A percentile compares a stretch with the other conserved stretches of the same genome.
phyloP scores from a whole-genome alignment of 805 yeast species.

The Saturnispora bothae region DNA sequence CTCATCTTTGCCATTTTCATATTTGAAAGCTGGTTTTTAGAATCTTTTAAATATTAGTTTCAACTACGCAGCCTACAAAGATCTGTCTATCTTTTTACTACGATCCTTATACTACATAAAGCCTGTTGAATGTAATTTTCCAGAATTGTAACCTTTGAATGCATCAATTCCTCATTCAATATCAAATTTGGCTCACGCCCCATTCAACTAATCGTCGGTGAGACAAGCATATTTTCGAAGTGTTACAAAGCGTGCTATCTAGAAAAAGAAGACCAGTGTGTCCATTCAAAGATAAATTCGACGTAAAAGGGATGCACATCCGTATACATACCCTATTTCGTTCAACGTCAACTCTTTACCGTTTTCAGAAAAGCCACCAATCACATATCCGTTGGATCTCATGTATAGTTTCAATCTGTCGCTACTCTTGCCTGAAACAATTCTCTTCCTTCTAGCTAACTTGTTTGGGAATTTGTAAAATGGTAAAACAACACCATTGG shows the following conservation, averaged over 20 bases:
- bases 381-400: constrained; percentile 42
- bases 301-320: constrained; percentile 37
- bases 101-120: too few relatives aligned
- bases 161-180: too few relatives aligned
- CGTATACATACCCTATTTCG: constrained; percentile 35
- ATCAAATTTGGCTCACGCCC: too few relatives aligned
- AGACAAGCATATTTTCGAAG: background rate
- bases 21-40: too few relatives aligned
- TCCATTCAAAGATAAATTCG: constrained; percentile 33
- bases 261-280: too few relatives aligned
- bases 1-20: too few relatives aligned
- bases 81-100: too few relatives aligned
- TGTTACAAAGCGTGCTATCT: too few relatives aligned
- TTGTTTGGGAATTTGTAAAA: constrained; percentile 28
- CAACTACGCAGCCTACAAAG: too few relatives aligned
- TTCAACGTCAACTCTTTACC: constrained; percentile 25
- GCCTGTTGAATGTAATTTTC: too few relatives aligned
- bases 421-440: constrained; percentile 6
- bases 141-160: too few relatives aligned
- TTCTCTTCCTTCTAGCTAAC: constrained; percentile 30
- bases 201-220: background rate
- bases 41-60: too few relatives aligned
- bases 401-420: constrained; percentile 33
- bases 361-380: constrained; percentile 34
- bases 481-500: constrained; percentile 44